Conservation (phyloP, 306 rosid genomes). For the Delonix regia region DNA sequence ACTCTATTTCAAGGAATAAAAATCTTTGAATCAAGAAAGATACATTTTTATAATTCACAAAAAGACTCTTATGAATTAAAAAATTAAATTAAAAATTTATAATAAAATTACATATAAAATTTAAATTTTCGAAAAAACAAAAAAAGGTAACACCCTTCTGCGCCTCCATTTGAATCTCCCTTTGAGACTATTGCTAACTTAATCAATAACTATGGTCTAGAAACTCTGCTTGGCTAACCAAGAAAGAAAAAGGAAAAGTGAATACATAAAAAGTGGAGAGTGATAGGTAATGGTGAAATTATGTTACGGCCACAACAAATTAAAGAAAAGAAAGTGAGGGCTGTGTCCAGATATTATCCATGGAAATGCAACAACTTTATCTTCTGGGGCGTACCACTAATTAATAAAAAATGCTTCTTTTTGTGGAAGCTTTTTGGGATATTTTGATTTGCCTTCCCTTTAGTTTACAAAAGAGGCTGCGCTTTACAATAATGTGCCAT, state of each 20-base stretch:
- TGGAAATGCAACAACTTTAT: constrained; percentile 31
- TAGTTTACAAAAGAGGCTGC: constrained; percentile 3
- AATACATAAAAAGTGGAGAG: neutral
- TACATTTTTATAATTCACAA: too few species aligned
- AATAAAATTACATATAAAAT: too few species aligned
- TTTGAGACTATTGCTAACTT: too few species aligned
- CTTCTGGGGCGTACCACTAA: constrained; percentile 19
- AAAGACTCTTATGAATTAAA: too few species aligned
- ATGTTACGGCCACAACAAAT: too few species aligned
- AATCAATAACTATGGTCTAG: too few species aligned
- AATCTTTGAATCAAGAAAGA: too few species aligned
- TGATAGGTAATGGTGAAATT: neutral
- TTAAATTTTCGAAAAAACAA: too few species aligned
- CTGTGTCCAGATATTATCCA: constrained; percentile 9
- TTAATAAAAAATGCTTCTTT: constrained; percentile 24
- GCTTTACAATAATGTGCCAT: constrained; percentile 21
- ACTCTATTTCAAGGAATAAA: too few species aligned
- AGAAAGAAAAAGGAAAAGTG: neutral
- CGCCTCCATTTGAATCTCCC: too few species aligned
- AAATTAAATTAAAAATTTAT: too few species aligned
- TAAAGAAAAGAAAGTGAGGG: neutral
- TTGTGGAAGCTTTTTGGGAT: constrained; percentile 22
- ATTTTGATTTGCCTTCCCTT: constrained; percentile 17
- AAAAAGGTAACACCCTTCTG: too few species aligned
- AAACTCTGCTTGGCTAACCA: neutral